Evolutionary conservation across 352 stramenopile genomes (phyloP), one percentile per base, ranked within the genome.

Genomic region (Globisporangium solare): DNA sequence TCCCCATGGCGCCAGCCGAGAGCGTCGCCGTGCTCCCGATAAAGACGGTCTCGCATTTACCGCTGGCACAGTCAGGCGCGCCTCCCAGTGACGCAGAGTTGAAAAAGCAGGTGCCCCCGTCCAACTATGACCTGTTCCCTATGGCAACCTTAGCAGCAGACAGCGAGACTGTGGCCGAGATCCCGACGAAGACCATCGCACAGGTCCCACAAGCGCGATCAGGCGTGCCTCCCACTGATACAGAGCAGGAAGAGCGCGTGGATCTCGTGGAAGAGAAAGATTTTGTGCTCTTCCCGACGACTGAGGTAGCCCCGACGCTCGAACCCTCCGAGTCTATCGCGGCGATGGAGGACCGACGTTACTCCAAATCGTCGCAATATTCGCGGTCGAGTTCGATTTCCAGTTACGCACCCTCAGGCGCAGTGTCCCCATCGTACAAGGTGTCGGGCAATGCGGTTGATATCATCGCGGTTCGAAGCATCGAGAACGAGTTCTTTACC

Each of bases 401-500:
- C 58, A 47, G 53, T 60, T 24, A 54, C 37, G 15, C 4, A 32
- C 0, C 18, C n/a, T n/a, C 57, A 13, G 52, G 49, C 0, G 41
- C 31, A 8, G 39, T 46, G 12, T 45, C 63, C 14, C 70, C 75
- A n/a, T 51, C 68, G 58, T 85, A 87, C 68, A 89, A 89, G 45
- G 79, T 82, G 62, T 68, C 74, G 5, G 83, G 83, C 41, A 93
- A 93, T 65, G 79, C 80, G 0, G 71, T 93, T 11, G 83, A 93
- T 40, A 85, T 93, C 66, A 80, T 93, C 31, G 77, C 79, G 13
- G 83, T 85, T 10, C 74, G 74, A 18, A 90, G 81, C 42, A 82
- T 51, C 20, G 72, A 84, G 13, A 64, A 78, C 35, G 61, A 79
- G 22, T 74, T 78, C 37, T 76, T 86, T 20, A 88, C 77, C 18